Evolutionary conservation across 2,329 filamentous ascomycete genomes (phyloP), one percentile per base, ranked within the genome.

Genomic region (Curvularia hawaiiensis): DNA sequence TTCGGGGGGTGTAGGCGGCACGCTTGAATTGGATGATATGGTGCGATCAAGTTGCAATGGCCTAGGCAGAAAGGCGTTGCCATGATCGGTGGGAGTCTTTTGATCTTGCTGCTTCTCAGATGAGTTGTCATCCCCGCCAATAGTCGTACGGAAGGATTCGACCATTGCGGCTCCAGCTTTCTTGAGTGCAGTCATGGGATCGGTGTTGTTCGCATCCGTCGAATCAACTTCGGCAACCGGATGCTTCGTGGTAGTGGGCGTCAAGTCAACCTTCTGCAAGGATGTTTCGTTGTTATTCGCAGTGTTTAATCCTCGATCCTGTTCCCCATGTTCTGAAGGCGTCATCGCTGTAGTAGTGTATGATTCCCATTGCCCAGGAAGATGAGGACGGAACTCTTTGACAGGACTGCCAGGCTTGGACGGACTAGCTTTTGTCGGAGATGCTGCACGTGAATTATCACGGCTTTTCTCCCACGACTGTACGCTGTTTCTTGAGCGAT

Each of bases 321-420:
- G 55, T 20, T 72, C 69, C 16, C 58, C 63, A 14, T 64, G 61
- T 10, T 75, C 73, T 7, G 62, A 65, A n/a, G 72, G 69, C 7
- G 72, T 76, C 33, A 74, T 70, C 30, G 59, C 68, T 10, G 75
- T 78, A 7, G 78, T 78, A 2, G 77, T 75, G 58, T 77, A 81
- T 31, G 82, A 84, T 51, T 83, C 78, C 83, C 82, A 84, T 51
- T 79, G 80, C 22, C 83, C 83, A 39, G 83, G 83, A 31, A 84
- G 67, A 52, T 81, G 76, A 14, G 83, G 83, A 52, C 79, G 75
- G 63, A 84, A 85, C n/a, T 70, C 67, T 45, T 68, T 70, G 26
- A 61, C 63, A 6, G 67, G 64, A 48, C 62, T 70, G 58, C 79
- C 82, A 16, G 76, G 77, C 41, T 72, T 72, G 22, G 61, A 61